A percentile compares a stretch with the other conserved stretches of the same genome.
These are phyloP conservation scores for Saturnispora mendoncae DNA, from an alignment of 805 yeast species.

Conservation along the genomic window DNA sequence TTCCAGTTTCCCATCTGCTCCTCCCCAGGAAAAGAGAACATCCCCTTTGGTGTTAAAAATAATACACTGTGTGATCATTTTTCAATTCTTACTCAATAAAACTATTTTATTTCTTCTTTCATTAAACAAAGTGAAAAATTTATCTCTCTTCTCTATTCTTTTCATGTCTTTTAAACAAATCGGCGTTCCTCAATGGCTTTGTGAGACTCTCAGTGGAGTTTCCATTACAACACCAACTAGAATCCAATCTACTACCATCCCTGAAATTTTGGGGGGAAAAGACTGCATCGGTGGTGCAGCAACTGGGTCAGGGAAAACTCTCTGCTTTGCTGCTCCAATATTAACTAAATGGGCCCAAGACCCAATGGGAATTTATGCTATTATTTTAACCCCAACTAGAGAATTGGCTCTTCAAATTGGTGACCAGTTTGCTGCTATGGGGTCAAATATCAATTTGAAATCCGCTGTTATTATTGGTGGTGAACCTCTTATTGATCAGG, in stretches of 20 bases:
- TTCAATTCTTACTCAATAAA: not conserved
- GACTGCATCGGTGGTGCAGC: conserved; percentile 98
- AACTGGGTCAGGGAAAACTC: conserved; percentile 96
- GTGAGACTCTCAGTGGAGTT: conserved; percentile 74
- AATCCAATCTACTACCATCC: conserved; percentile 85
- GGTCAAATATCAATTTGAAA: conserved; percentile 78
- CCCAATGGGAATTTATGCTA: conserved; percentile 86
- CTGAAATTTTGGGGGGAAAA: conserved; percentile 69
- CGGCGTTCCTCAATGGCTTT: conserved; percentile 82
- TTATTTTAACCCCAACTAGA: conserved; percentile 84
- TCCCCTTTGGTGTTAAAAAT: conserved; percentile 3
- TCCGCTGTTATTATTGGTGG: conserved; percentile 91
- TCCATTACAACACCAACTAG: conserved; percentile 74
- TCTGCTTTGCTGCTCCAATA: conserved; percentile 98
- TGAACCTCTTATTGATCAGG: conserved; percentile 84
- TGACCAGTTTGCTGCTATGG: conserved; percentile 90
- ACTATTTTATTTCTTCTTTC: not conserved
- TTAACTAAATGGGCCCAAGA: conserved; percentile 89
- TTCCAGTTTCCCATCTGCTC: not conserved
- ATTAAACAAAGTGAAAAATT: not conserved
- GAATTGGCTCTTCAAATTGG: conserved; percentile 95
- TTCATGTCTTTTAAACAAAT: conserved; percentile 28
- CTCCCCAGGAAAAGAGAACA: conserved; percentile 3
- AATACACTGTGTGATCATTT: conserved; percentile 8
- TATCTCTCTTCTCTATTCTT: not conserved